Conservation (phyloP, 768 basidiomycete species). For the Ramaria sp. region DNA sequence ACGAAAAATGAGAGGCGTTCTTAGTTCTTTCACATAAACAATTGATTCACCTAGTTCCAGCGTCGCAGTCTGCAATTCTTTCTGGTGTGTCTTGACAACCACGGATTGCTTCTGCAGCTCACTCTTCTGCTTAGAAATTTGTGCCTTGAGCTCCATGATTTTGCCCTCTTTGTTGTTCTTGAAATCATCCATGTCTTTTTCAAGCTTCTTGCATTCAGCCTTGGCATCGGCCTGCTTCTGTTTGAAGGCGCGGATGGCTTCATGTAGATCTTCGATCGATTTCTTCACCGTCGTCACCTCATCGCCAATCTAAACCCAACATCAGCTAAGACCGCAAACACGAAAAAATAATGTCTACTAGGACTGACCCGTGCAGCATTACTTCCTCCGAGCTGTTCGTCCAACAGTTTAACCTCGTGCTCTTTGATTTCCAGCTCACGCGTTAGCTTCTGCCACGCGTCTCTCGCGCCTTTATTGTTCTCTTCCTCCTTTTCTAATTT, state of each 20-base stretch:
- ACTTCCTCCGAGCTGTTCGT: slow-evolving; percentile 79
- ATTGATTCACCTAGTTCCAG: slow-evolving; percentile 77
- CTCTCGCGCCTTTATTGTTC: slow-evolving; percentile 38
- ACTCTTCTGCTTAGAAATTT: slow-evolving; percentile 72
- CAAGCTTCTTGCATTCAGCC: slow-evolving; percentile 74
- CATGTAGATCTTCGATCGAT: slow-evolving; percentile 45
- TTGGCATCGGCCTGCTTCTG: slow-evolving; percentile 68
- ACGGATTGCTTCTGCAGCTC: slow-evolving; percentile 73
- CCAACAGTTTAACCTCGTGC: slow-evolving; percentile 73
- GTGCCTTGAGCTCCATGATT: slow-evolving; percentile 85
- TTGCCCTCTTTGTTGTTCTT: slow-evolving; percentile 98
- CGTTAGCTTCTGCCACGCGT: slow-evolving; percentile 46
- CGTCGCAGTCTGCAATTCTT: slow-evolving; percentile 76
- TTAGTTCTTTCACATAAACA: neutral
- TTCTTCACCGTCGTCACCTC: slow-evolving; percentile 69
- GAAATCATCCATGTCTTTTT: slow-evolving; percentile 97
- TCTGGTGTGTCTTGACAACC: slow-evolving; percentile 75
- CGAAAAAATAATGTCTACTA: neutral
- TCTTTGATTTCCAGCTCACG: slow-evolving; percentile 80
- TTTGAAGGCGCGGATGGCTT: slow-evolving; percentile 51
- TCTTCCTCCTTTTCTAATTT: slow-evolving; percentile 46
- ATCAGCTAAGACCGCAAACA: neutral
- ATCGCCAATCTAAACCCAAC: slow-evolving; percentile 47
- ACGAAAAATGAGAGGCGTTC: neutral
- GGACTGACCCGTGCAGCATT: slow-evolving; percentile 74